Evolutionary conservation across 192 early-diverging fungal species (phyloP), one percentile per base, ranked within the genome.

Genomic region (Coemansia sp.): DNA sequence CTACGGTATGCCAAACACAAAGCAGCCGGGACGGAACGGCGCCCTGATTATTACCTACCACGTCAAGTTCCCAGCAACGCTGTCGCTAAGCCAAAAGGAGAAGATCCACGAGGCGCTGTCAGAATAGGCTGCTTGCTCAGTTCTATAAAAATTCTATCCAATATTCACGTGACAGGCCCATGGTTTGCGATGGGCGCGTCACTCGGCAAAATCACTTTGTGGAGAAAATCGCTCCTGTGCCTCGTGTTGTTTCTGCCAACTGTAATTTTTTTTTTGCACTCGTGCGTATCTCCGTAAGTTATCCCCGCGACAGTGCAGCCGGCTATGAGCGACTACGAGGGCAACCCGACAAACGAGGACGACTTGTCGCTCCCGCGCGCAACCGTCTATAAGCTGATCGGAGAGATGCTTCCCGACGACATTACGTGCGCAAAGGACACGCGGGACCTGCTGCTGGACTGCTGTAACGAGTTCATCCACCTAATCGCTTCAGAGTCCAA

Each of bases 391-490:
- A 97, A 97, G 66, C 81, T 99, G 32, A 95, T 99, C 53, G 89
- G 89, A 23, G 96, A 99, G 75, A 88, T 93, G 87, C 81, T 99
- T 79, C 94, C 94, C 4, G 63, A 79, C 15, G 94, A 97, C 64
- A 82, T 97, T 47, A 67, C 79, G 8, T 93, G 91, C 53, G 86
- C 96, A n/a, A 97, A 95, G 70, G 96, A 99, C 46, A 91, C 96
- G 6, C 82, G 91, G 21, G 96, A 99, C 62, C 70, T 99, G 28
- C 69, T 99, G 39, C 84, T 91, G 21, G 96, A 99, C 49, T 99
- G 96, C 67, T 99, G 94, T 70, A 79, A 74, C 67, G 94, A 98
- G 70, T 97, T 97, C 58, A 94, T 98, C 35, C 95, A 98, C 42
- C 70, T 98, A 61, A 81, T 98, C 23, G 88, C 95, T 20, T 89